Percentiles rank a stretch among this genome's conserved stretches.
phyloP scores from a whole-genome alignment of 306 rosid genomes.

The Cucurbita pepo region DNA sequence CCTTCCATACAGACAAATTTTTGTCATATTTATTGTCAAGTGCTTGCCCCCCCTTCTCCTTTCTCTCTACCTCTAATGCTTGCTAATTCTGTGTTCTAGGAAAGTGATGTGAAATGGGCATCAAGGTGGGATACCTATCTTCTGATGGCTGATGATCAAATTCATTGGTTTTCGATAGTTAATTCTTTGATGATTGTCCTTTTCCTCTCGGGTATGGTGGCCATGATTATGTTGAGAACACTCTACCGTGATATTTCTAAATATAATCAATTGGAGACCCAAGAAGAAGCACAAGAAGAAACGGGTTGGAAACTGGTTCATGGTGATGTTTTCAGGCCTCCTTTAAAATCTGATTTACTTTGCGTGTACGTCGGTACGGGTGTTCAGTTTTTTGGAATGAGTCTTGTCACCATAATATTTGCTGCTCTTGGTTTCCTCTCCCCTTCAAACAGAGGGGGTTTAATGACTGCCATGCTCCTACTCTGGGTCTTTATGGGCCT shows the following conservation, averaged over 20 bases:
- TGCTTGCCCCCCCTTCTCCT: too few relatives aligned
- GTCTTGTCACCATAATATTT: slow-evolving; percentile 71
- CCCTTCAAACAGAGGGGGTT: slow-evolving; percentile 81
- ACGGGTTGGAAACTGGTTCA: slow-evolving; percentile 87
- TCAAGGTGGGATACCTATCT: slow-evolving; percentile 96
- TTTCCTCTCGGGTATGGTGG: slow-evolving; percentile 89
- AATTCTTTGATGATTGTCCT: slow-evolving; percentile 83
- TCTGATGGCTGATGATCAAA: slow-evolving; percentile 89
- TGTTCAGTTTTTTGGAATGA: slow-evolving; percentile 83
- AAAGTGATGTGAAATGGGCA: slow-evolving; percentile 92
- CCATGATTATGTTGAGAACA: slow-evolving; percentile 94
- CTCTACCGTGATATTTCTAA: slow-evolving; percentile 90
- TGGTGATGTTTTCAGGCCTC: slow-evolving; percentile 78
- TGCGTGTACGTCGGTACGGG: slow-evolving; percentile 89
- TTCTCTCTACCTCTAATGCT: not conserved
- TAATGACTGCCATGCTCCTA: slow-evolving; percentile 83
- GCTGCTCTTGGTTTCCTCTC: slow-evolving; percentile 85
- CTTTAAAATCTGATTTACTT: slow-evolving; percentile 52
- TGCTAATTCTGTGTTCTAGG: slow-evolving; percentile 27
- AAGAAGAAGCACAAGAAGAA: slow-evolving; percentile 92
- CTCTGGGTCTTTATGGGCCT: slow-evolving; percentile 91
- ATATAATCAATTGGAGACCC: slow-evolving; percentile 81
- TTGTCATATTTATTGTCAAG: not conserved
- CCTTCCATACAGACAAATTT: not conserved
- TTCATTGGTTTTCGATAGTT: slow-evolving; percentile 91